Evolutionary conservation across 106 monocot genomes (phyloP), one percentile per base, ranked within the genome.

Genomic region (Dendrobium chrysotoxum): DNA sequence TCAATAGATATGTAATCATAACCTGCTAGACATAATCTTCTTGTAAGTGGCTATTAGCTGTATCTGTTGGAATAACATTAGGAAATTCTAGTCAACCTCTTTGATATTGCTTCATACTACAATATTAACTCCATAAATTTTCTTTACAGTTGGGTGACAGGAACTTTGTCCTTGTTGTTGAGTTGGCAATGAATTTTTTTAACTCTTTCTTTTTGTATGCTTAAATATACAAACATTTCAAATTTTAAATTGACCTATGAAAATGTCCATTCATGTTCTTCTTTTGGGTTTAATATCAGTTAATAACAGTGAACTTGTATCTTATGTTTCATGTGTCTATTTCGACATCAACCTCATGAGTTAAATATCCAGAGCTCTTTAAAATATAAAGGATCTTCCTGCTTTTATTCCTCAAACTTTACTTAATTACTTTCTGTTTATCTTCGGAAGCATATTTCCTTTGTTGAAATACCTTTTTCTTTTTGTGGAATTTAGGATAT

Each of bases 401-500:
- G 5, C 35, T 70, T 70, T 70, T 35, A 31, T 70, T 35, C 35
- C 13, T 70, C 35, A 70, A 28, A 21, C n/a, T 23, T 20, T 61
- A 61, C 61, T 46, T 46, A 57, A 8, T 13, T 70, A 13, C 31
- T 70, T 70, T 70, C 21, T 31, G 31, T 28, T 35, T 28, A 70
- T 70, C 30, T 6, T 13, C 35, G 68, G 25, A 35, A 70, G 70
- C 70, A 31, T 70, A 13, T 70, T 70, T 70, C 13, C 35, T 61
- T 70, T 70, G 35, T 15, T 70, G 28, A 31, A 31, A 70, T 70
- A 28, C 28, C 30, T 23, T 13, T 70, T 70, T 28, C 28, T 35
- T 70, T 35, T 28, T 39, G 28, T 68, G 74, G 50, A 79, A 81
- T 81, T 40, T 79, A 93, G 94, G 92, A 92, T 55, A 82, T 90